A percentile compares a stretch with the other conserved stretches of the same genome.
Conservation (phyloP, 257 asterid genomes). For the Euphrasia confusa region DNA sequence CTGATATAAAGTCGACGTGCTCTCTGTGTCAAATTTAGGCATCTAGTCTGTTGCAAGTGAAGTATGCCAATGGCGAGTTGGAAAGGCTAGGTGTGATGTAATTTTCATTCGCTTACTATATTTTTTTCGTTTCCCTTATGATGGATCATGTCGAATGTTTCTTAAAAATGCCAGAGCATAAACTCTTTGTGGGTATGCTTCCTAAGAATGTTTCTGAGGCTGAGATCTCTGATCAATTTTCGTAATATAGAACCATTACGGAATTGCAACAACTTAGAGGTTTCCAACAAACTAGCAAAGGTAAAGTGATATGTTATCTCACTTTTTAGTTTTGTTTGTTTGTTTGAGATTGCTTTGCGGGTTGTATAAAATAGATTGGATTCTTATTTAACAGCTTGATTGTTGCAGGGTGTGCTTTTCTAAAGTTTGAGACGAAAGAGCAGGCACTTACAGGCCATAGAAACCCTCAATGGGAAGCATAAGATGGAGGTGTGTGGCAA, state of each 20-base stretch:
- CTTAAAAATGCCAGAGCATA: constrained; percentile 66
- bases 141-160: constrained; percentile 9
- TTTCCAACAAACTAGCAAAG: constrained; percentile 90
- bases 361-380: neutral
- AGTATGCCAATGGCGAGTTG: constrained; percentile 99
- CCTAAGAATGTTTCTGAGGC: constrained; percentile 82
- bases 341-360: constrained; percentile 26
- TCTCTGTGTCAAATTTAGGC: constrained; percentile 34
- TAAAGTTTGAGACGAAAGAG: constrained; percentile 85
- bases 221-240: constrained; percentile 75
- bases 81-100: constrained; percentile 83
- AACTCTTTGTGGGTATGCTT: constrained; percentile 94
- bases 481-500: constrained; percentile 93
- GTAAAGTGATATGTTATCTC: constrained; percentile 30
- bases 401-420: too few species aligned
- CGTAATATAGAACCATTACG: constrained; percentile 70
- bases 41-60: constrained; percentile 96
- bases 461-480: constrained; percentile 85
- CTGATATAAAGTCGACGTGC: constrained; percentile 26
- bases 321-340: too few species aligned
- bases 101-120: constrained; percentile 14
- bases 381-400: constrained; percentile 18
- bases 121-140: neutral
- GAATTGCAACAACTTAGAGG: constrained; percentile 92
- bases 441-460: constrained; percentile 89